These are phyloP conservation scores for Pythium sukuiense DNA, from an alignment of 352 stramenopile species.

Conservation along the genomic window DNA sequence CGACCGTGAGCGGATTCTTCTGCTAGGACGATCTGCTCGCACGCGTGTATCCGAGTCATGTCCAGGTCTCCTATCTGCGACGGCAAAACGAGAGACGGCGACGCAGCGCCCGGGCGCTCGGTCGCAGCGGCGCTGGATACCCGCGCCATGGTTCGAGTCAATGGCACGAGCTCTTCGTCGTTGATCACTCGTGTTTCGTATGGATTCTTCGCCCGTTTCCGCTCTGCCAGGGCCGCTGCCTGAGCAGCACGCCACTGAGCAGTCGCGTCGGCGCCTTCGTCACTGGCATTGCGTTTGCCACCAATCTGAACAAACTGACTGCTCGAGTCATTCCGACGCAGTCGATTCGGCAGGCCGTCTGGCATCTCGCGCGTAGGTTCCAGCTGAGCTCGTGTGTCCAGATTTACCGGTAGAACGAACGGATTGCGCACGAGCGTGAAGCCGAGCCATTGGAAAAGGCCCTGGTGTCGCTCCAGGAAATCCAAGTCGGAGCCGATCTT, in stretches of 20 bases:
- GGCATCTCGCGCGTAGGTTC: neutral
- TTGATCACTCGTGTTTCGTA: slow-evolving; percentile 88
- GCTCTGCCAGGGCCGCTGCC: slow-evolving; percentile 45
- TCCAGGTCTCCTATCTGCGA: slow-evolving; percentile 86
- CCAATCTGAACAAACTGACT: slow-evolving; percentile 63
- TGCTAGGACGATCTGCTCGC: slow-evolving; percentile 60
- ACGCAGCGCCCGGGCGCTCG: slow-evolving; percentile 11
- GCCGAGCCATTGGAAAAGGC: slow-evolving; percentile 80
- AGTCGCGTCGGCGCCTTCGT: slow-evolving; percentile 13
- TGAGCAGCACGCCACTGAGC: slow-evolving; percentile 21
- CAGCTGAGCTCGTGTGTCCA: slow-evolving; percentile 54
- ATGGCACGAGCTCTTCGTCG: slow-evolving; percentile 72
- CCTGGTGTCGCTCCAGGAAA: slow-evolving; percentile 81
- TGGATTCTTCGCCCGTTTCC: slow-evolving; percentile 64
- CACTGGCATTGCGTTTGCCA: slow-evolving; percentile 40
- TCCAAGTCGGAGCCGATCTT: slow-evolving; percentile 90
- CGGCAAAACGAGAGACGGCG: slow-evolving; percentile 32
- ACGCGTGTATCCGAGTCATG: slow-evolving; percentile 73
- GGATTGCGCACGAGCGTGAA: slow-evolving; percentile 87
- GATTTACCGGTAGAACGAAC: slow-evolving; percentile 83
- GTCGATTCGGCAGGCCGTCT: neutral
- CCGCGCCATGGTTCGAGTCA: slow-evolving; percentile 21
- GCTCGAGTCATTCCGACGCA: slow-evolving; percentile 16
- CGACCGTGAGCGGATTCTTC: slow-evolving; percentile 70
- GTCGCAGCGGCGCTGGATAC: slow-evolving; percentile 9